A percentile compares a stretch with the other conserved stretches of the same genome.
These are phyloP conservation scores for Pythium coloratum DNA, from an alignment of 352 stramenopile species.

Conservation along the genomic window DNA sequence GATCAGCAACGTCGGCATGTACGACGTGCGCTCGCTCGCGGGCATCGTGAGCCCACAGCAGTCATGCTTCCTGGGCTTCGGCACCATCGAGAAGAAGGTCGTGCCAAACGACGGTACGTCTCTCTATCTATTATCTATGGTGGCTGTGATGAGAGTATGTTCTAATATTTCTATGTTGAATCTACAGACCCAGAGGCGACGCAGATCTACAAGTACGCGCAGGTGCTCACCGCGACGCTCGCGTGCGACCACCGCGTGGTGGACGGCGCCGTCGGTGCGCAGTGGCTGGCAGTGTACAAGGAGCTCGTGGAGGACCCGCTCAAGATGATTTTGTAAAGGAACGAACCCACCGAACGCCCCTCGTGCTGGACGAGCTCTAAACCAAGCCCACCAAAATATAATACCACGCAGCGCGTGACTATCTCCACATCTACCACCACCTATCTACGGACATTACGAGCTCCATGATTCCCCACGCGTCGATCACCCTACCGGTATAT, in stretches of 20 bases:
- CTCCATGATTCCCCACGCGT: background rate
- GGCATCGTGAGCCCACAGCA: conserved; percentile 94
- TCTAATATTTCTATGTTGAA: conserved; percentile 27
- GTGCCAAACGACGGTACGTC: conserved; percentile 82
- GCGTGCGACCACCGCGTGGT: conserved; percentile 98
- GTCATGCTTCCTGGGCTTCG: conserved; percentile 92
- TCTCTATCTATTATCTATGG: background rate
- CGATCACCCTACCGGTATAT: too few species aligned
- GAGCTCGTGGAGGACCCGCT: conserved; percentile 95
- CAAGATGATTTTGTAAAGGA: conserved; percentile 94
- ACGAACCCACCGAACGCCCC: background rate
- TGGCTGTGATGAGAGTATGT: background rate
- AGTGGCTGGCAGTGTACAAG: conserved; percentile 97
- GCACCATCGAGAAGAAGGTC: conserved; percentile 94
- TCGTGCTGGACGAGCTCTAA: background rate
- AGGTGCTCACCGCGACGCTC: conserved; percentile 95
- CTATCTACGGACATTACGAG: too few species aligned
- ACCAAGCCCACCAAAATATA: conserved; percentile 1
- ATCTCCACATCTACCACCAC: too few species aligned
- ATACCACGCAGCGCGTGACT: background rate
- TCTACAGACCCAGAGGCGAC: conserved; percentile 59
- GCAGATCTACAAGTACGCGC: conserved; percentile 89
- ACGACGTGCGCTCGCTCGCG: conserved; percentile 93
- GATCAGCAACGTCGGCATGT: conserved; percentile 97
- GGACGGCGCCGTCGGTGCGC: conserved; percentile 95